Evolutionary conservation across 768 basidiomycete genomes (phyloP).

Genomic region (Lyophyllum shimeji): DNA sequence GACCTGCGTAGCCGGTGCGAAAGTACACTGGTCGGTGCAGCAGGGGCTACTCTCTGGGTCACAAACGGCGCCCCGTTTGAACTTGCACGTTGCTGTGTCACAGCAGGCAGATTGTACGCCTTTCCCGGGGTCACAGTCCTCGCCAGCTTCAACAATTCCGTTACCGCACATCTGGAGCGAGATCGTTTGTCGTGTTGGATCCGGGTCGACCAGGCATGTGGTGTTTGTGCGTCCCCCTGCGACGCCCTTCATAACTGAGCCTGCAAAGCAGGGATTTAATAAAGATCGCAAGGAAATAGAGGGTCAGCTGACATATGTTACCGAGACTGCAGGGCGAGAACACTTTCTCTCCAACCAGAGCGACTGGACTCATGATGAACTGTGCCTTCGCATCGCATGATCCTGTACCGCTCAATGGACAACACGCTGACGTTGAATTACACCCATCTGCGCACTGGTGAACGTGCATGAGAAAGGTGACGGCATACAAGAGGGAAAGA

Average conservation of each 20-base stretch:
- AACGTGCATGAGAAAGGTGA: conserved; percentile 9
- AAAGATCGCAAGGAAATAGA: not conserved
- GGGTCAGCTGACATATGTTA: conserved; percentile 67
- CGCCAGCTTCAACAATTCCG: conserved; percentile 78
- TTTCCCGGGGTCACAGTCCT: conserved; percentile 84
- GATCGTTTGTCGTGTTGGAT: conserved; percentile 42
- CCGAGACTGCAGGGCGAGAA: conserved; percentile 84
- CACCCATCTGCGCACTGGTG: conserved; percentile 67
- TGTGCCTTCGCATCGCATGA: conserved; percentile 64
- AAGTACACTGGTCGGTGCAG: conserved; percentile 68
- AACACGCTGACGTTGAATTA: conserved; percentile 57
- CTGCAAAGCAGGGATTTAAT: conserved; percentile 28
- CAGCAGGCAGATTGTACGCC: conserved; percentile 68
- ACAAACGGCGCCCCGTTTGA: conserved; percentile 68
- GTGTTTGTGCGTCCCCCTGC: conserved; percentile 50
- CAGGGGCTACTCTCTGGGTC: conserved; percentile 77
- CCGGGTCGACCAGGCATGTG: conserved; percentile 68
- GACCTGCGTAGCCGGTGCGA: conserved; percentile 65
- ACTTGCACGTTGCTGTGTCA: conserved; percentile 73
- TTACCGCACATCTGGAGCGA: conserved; percentile 79
- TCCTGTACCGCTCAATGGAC: conserved; percentile 54
- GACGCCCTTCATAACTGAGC: conserved; percentile 60
- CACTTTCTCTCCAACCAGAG: conserved; percentile 55
- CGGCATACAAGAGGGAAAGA: conserved; percentile 3
- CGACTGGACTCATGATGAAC: conserved; percentile 87